Percentiles rank a stretch among this genome's conserved stretches.
These are phyloP conservation scores for Dujonia santamariae DNA, from an alignment of 1,139 yeast species.

Conservation along the genomic window DNA sequence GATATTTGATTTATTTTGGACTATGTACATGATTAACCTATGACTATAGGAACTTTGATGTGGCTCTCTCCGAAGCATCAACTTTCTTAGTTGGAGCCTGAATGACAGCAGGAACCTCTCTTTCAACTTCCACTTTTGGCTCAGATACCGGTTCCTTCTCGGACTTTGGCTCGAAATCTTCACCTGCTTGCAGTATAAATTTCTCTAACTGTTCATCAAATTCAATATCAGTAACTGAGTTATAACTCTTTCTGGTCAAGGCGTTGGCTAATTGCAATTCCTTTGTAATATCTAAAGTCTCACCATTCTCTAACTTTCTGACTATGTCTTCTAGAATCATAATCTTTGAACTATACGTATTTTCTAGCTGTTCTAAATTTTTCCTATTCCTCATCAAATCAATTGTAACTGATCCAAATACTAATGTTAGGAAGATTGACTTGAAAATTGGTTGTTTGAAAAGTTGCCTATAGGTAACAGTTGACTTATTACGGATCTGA, in stretches of 20 bases:
- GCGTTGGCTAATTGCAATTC: slow-evolving; percentile 39
- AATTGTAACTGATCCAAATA: slow-evolving; percentile 40
- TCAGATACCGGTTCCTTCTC: neutral
- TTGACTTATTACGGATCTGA: too few species aligned
- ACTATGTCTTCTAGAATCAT: slow-evolving; percentile 30
- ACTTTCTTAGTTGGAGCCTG: too few species aligned
- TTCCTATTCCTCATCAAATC: slow-evolving; percentile 36
- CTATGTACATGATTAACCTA: neutral
- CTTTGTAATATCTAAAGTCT: slow-evolving; percentile 32
- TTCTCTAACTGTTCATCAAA: slow-evolving; percentile 39
- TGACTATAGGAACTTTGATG: slow-evolving; percentile 4
- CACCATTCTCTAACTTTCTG: slow-evolving; percentile 26
- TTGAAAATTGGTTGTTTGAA: slow-evolving; percentile 29
- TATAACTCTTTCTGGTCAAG: slow-evolving; percentile 29
- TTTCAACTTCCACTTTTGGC: neutral
- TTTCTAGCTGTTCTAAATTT: slow-evolving; percentile 28
- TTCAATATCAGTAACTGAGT: slow-evolving; percentile 33
- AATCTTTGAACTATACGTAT: slow-evolving; percentile 31
- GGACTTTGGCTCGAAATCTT: neutral
- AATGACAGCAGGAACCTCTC: slow-evolving; percentile 1
- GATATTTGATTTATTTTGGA: too few species aligned
- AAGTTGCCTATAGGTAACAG: too few species aligned
- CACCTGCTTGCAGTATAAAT: slow-evolving; percentile 28
- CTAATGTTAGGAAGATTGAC: slow-evolving; percentile 33
- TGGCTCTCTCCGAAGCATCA: neutral